Conservation (phyloP, 1,284 basidiomycete genomes). For the Tremellales sp. region DNA sequence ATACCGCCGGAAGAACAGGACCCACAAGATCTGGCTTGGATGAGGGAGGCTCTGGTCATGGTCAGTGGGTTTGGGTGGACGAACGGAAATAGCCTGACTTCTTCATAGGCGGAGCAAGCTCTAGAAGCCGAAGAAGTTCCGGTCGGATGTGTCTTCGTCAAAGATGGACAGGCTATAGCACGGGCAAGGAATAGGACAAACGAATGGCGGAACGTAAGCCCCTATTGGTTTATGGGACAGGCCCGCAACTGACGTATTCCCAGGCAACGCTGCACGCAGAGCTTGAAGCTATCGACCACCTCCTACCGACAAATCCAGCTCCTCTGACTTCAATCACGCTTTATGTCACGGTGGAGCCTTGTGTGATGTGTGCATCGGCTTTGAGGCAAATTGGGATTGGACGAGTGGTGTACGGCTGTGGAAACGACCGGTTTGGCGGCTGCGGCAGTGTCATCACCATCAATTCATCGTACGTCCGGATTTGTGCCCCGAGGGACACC, state of each 20-base stretch:
- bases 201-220: constrained; percentile 77
- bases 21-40: constrained; percentile 43
- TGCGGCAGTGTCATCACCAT: constrained; percentile 92
- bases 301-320: constrained; percentile 61
- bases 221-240: not conserved
- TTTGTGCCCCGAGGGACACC: constrained; percentile 48
- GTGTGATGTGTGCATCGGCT: constrained; percentile 98
- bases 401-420: constrained; percentile 88
- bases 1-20: constrained; percentile 43
- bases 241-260: not conserved
- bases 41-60: constrained; percentile 48
- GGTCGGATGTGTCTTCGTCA: constrained; percentile 93
- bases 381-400: constrained; percentile 89
- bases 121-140: constrained; percentile 83
- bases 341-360: constrained; percentile 98
- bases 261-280: constrained; percentile 97
- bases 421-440: constrained; percentile 95
- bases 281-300: constrained; percentile 90
- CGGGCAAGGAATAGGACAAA: constrained; percentile 90
- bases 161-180: constrained; percentile 70
- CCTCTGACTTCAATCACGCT: constrained; percentile 77
- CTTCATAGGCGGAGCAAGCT: constrained; percentile 62
- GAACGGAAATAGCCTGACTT: not conserved
- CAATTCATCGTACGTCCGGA: constrained; percentile 62
- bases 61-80: constrained; percentile 16